Percentiles rank a stretch among this genome's conserved stretches.
phyloP scores from a whole-genome alignment of 2,329 filamentous ascomycete species.

The Aspergillus ustus region DNA sequence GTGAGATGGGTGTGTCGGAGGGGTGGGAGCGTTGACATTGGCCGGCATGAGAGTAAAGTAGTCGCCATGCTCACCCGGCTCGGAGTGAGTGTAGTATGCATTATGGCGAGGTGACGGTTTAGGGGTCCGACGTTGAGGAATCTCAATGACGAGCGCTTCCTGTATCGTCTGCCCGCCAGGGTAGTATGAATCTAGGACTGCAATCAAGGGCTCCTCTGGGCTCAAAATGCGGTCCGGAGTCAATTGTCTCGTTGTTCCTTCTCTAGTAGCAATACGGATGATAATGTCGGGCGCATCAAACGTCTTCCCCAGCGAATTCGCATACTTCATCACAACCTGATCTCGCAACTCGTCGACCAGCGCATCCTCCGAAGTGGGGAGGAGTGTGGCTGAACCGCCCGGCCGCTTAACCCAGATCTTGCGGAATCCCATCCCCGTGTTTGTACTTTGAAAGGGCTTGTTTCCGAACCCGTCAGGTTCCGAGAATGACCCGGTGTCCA shows the following conservation, averaged over 20 bases:
- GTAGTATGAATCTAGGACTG: constrained; percentile 79
- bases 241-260: constrained; percentile 51
- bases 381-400: constrained; percentile 81
- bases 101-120: constrained; percentile 72
- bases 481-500: constrained; percentile 33
- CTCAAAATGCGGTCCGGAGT: constrained; percentile 71
- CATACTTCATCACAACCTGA: constrained; percentile 89
- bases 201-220: constrained; percentile 82
- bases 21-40: constrained; percentile 41
- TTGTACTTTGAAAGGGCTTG: constrained; percentile 24
- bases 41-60: constrained; percentile 79
- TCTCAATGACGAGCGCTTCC: constrained; percentile 89
- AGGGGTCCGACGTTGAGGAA: constrained; percentile 75
- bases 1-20: constrained; percentile 49
- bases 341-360: constrained; percentile 94
- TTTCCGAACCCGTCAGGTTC: constrained; percentile 28
- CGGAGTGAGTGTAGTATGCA: constrained; percentile 56
- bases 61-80: constrained; percentile 74
- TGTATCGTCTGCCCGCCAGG: constrained; percentile 85
- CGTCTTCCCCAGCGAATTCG: constrained; percentile 83
- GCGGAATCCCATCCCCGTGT: constrained; percentile 50
- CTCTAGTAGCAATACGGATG: constrained; percentile 75
- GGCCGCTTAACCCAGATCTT: constrained; percentile 96
- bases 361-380: constrained; percentile 84
- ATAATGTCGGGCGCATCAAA: constrained; percentile 91